Base-by-base conservation (phyloP, 441 rosid species). In the Adansonia rubrostipa region DNA sequence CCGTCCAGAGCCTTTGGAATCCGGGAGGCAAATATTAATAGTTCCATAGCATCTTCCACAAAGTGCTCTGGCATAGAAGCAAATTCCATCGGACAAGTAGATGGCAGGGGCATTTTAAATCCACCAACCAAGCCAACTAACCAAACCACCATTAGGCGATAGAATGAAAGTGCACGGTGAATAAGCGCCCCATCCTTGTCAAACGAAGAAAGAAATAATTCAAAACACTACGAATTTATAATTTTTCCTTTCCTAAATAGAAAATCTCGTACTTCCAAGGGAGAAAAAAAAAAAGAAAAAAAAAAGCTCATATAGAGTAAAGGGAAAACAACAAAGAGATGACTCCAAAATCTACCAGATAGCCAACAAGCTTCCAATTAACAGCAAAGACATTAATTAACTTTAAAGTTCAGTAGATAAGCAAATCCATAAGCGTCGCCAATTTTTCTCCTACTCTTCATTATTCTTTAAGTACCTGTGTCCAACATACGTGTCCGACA, bases 51-150 rank as follows among this genome's bases (percentile, higher is more conserved):
- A 89, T 97, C 99, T 87, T 97, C 99, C 79, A 92, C 90, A 87
- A 97, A 97, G 89, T 97, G 99, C 90, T 97, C 98, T 33, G 99
- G 99, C 97, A 95, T 85, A 78, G 89, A 89, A n/a, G 99, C 94
- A 86, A 97, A 95, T 80, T 92, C 91, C 98, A 89, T 90, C 48
- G 98, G 94, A 83, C 99, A 97, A 48, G 86, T 82, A 70, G 89
- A 73, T 45, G 97, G 94, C 40, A 95, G 84, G 73, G 99, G 98
- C 98, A 97, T 95, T 89, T 84, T 92, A 87, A 95, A 97, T 78
- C 99, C 99, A 79, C 98, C 99, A 84, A 89, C 95, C 84, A 97
- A 86, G 78, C 85, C 89, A 76, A 92, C 99, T 85, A 97, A 83
- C 98, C 97, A 94, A 79, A 91, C 92, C 78, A 97, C 86, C 89